phyloP scores from a whole-genome alignment of 2,329 filamentous ascomycete genomes.

The Fusarium nanum region DNA sequence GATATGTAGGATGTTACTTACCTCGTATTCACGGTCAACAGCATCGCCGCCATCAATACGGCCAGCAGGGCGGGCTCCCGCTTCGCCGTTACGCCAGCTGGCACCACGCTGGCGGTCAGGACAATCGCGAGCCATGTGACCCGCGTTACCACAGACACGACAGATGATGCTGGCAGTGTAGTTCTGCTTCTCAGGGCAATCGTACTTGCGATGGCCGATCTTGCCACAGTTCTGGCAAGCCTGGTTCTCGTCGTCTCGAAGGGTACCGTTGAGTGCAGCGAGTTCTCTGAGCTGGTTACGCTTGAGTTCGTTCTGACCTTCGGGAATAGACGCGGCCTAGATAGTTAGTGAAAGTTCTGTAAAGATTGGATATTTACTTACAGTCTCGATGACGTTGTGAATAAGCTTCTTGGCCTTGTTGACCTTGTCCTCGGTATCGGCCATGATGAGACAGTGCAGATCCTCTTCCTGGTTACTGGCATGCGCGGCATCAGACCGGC shows the following conservation, averaged over 20 bases:
- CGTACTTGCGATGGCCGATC: conserved; percentile 98
- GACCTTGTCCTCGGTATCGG: conserved; percentile 98
- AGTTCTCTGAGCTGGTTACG: conserved; percentile 98
- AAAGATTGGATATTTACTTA: conserved; percentile 61
- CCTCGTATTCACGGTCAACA: conserved; percentile 94
- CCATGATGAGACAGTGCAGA: conserved; percentile 99
- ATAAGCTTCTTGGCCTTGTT: conserved; percentile 99
- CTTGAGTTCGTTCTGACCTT: conserved; percentile 99
- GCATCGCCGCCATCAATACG: conserved; percentile 82
- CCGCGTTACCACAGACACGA: conserved; percentile 96
- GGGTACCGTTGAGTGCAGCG: conserved; percentile 96
- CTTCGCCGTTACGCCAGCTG: conserved; percentile 87
- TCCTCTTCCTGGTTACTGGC: conserved; percentile 99
- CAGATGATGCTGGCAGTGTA: conserved; percentile 99
- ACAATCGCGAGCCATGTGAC: conserved; percentile 98
- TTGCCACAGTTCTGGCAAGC: conserved; percentile 99
- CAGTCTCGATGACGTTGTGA: conserved; percentile 98
- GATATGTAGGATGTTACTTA: conserved; percentile 57
- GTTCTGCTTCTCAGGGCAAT: conserved; percentile 97
- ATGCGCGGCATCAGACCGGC: conserved; percentile 97
- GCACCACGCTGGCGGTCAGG: conserved; percentile 91
- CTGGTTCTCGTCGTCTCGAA: conserved; percentile 99
- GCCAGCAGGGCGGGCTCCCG: conserved; percentile 63
- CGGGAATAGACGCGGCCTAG: conserved; percentile 96
- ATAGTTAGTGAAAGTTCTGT: conserved; percentile 39